Evolutionary conservation across 2,329 filamentous ascomycete genomes (phyloP).

Genomic region (Sphaerostilbella broomeana): DNA sequence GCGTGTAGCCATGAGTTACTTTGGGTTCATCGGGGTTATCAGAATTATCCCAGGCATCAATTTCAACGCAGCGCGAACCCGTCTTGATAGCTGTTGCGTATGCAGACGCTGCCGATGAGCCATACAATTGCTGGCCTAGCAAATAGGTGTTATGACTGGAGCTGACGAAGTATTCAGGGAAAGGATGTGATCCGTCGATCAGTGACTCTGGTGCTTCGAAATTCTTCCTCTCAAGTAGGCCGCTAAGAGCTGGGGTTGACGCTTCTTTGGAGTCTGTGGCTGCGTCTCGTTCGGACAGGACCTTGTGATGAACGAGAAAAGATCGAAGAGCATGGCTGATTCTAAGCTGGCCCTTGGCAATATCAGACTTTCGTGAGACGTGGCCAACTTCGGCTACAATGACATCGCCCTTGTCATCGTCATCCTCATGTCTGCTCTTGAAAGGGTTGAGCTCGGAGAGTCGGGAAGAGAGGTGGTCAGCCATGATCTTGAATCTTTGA

Average conservation of each 20-base stretch:
- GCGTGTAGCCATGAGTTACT: constrained; percentile 63
- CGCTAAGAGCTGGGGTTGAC: constrained; percentile 39
- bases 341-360: constrained; percentile 46
- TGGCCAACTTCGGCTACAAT: constrained; percentile 52
- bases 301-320: constrained; percentile 46
- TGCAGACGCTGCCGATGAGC: constrained; percentile 53
- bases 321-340: constrained; percentile 53
- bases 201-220: constrained; percentile 49
- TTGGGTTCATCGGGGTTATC: constrained; percentile 58
- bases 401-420: constrained; percentile 30
- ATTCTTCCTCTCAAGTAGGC: constrained; percentile 50
- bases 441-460: constrained; percentile 28
- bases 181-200: constrained; percentile 50
- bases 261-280: constrained; percentile 35
- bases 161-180: constrained; percentile 66
- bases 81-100: constrained; percentile 57
- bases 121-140: constrained; percentile 62
- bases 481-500: background rate
- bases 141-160: constrained; percentile 70
- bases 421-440: constrained; percentile 21
- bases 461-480: constrained; percentile 21
- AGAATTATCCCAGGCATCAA: constrained; percentile 64
- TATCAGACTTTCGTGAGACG: constrained; percentile 41
- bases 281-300: constrained; percentile 44
- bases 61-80: constrained; percentile 65